Conservation (phyloP, 345 rosid species). For the Jatropha curcas region DNA sequence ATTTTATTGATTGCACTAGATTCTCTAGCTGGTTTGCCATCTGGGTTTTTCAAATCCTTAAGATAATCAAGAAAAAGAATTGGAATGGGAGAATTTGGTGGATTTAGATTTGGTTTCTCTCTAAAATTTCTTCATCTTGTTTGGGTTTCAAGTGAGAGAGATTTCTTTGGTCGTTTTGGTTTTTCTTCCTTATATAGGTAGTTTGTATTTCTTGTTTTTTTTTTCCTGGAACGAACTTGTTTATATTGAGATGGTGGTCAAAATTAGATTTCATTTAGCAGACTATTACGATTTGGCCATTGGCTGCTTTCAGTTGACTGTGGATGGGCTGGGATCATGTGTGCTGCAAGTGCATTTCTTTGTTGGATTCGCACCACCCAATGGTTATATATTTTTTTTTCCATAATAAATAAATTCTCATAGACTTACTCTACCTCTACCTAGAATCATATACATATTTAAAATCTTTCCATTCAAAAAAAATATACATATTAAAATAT, state of each 20-base stretch:
- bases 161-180: neutral
- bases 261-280: neutral
- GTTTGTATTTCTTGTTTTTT: neutral
- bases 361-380: neutral
- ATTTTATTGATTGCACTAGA: conserved; percentile 80
- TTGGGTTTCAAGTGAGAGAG: too few species aligned
- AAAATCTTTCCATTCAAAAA: too few species aligned
- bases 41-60: neutral
- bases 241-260: neutral
- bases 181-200: too few species aligned
- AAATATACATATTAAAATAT: too few species aligned
- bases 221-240: neutral
- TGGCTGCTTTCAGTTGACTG: neutral
- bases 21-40: conserved; percentile 77
- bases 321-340: neutral
- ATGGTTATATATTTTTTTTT: too few species aligned
- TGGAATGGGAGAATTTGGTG: neutral
- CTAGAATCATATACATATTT: too few species aligned
- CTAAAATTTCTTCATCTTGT: too few species aligned
- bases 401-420: too few species aligned
- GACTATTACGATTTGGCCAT: conserved; percentile 14
- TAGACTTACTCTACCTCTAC: too few species aligned
- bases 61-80: neutral
- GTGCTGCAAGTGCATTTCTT: neutral
- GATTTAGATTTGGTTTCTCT: neutral